Evolutionary conservation across 176 grass and related monocot species (phyloP).

Genomic region (Phyllostachys edulis): DNA sequence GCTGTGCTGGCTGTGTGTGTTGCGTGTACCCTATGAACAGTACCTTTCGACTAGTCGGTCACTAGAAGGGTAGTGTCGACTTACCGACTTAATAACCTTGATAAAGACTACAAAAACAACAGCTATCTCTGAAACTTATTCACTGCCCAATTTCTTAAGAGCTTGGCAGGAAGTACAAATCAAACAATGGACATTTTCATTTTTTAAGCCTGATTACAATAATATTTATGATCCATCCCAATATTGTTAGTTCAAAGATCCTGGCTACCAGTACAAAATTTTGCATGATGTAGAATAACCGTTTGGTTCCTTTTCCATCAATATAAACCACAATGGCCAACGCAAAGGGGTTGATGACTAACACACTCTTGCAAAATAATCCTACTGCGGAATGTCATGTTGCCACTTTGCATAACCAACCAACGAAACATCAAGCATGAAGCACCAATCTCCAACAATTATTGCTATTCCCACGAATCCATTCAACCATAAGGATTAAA

Average conservation of each 20-base stretch:
- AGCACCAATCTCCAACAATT: not conserved
- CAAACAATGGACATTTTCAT: not conserved
- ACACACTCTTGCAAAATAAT: not conserved
- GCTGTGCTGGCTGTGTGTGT: too few species aligned
- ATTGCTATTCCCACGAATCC: not conserved
- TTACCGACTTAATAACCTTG: too few species aligned
- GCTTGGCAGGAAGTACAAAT: not conserved
- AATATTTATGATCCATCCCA: not conserved
- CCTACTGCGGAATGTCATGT: conserved; percentile 2
- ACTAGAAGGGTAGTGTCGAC: too few species aligned
- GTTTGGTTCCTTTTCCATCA: not conserved
- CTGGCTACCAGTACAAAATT: not conserved
- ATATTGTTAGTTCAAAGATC: conserved; percentile 7
- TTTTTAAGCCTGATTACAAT: not conserved
- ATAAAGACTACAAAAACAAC: not conserved
- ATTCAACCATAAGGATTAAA: not conserved
- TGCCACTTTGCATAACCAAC: not conserved
- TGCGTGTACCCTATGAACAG: too few species aligned
- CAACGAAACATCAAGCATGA: not conserved
- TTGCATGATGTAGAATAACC: not conserved
- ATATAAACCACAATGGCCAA: not conserved
- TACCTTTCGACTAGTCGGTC: too few species aligned
- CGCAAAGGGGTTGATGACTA: not conserved
- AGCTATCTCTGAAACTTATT: not conserved
- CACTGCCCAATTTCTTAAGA: not conserved